Base-by-base conservation (phyloP, 1,284 basidiomycete species). In the Ceratobasidium theobromae region DNA sequence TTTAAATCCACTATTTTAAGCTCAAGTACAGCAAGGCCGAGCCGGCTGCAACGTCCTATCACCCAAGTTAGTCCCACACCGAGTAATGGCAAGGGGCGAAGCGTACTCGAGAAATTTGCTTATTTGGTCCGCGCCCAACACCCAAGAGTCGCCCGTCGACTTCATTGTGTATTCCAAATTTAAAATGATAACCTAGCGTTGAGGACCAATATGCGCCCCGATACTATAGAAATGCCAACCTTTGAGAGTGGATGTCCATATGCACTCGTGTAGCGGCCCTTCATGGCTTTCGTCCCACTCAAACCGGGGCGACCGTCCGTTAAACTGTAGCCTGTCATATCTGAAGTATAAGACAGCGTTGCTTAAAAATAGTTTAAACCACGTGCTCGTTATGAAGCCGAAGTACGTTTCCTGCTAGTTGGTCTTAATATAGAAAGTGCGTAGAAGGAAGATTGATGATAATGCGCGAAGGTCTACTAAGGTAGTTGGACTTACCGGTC, bases 241-340 rank as follows among this genome's bases (percentile, higher is more conserved):
- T 41, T 33, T 62, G 28, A 64, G 23, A 2, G 48, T 28, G 3
- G 60, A 64, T 12, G 38, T 64, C 60, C 60, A 64, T 1, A 64
- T 43, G n/a, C 60, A 52, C 11, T 64, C 38, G 23, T 64, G 60
- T 4, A 52, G 21, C 18, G 35, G 48, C 3, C 60, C 60, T 4
- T 43, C 9, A 12, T 14, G 18, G 1, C 4, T 18, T 41, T 64
- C 60, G 4, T n/a, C 6, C 60, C 60, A 64, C 35, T 64, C 60
- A 0, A 64, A 28, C 14, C 23, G 11, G 1, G 60, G 60, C 1
- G 60, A 25, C 12, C 30, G 33, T 1, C 49, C 49, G 6, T 18
- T 11, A 33, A 43, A 52, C 32, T 64, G 60, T 1, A 64, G 27
- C 6, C 60, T 64, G 14, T 23, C 9, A 16, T 8, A 32, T 1